These are phyloP conservation scores for Corinectria fuckeliana DNA, from an alignment of 2,329 filamentous ascomycete genomes.

Conservation along the genomic window DNA sequence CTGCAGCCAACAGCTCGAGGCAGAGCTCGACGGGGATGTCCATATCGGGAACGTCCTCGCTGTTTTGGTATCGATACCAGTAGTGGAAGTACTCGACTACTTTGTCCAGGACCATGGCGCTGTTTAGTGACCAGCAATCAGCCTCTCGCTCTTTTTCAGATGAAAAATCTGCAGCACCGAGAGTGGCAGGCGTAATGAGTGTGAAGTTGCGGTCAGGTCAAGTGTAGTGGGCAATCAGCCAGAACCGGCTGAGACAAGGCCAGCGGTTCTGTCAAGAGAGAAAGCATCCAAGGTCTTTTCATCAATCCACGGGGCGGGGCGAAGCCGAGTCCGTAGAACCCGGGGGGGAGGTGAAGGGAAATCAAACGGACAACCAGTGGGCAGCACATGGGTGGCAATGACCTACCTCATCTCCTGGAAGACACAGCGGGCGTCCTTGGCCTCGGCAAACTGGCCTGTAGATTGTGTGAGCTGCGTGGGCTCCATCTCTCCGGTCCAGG, in stretches of 20 bases:
- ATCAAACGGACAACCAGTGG: slow-evolving; percentile 3
- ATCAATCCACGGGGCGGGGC: slow-evolving; percentile 42
- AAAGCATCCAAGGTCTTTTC: slow-evolving; percentile 49
- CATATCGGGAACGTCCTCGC: slow-evolving; percentile 79
- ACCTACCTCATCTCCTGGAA: slow-evolving; percentile 76
- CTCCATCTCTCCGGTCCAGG: neutral
- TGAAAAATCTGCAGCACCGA: slow-evolving; percentile 18
- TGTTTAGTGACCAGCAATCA: slow-evolving; percentile 46
- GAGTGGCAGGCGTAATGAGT: slow-evolving; percentile 18
- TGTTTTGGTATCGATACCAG: slow-evolving; percentile 75
- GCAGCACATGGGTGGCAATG: slow-evolving; percentile 19
- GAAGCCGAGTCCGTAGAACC: slow-evolving; percentile 5
- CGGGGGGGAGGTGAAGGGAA: slow-evolving; percentile 5
- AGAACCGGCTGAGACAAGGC: slow-evolving; percentile 47
- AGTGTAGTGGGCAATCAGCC: slow-evolving; percentile 65
- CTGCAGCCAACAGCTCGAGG: slow-evolving; percentile 77
- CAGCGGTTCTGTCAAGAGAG: slow-evolving; percentile 52
- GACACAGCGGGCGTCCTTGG: slow-evolving; percentile 66
- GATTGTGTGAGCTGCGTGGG: slow-evolving; percentile 26
- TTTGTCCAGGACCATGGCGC: slow-evolving; percentile 77
- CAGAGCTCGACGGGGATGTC: slow-evolving; percentile 81
- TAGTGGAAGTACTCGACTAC: slow-evolving; percentile 86
- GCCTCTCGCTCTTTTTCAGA: slow-evolving; percentile 27
- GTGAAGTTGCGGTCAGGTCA: slow-evolving; percentile 59
- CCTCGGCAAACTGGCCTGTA: slow-evolving; percentile 69